Conservation (phyloP, 139 green algal species). For the Chlamydomonas incerta region DNA sequence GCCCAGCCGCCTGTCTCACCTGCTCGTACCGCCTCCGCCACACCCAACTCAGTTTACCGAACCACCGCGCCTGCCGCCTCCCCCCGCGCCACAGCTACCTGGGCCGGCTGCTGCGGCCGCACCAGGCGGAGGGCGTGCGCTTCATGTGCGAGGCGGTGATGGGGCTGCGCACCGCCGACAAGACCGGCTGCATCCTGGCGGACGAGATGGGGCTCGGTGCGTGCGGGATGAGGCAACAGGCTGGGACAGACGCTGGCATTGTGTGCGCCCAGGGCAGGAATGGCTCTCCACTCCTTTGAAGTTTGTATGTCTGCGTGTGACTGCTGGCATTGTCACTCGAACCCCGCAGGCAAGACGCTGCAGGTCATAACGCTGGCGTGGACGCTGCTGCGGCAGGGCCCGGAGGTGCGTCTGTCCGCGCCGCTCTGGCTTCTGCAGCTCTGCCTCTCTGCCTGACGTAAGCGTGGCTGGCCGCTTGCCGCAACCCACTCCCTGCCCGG, state of each 20-base stretch:
- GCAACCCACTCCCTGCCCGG: neutral
- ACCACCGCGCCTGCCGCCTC: too few relatives aligned
- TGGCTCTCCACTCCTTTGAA: neutral
- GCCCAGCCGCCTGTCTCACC: too few relatives aligned
- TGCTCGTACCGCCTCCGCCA: too few relatives aligned
- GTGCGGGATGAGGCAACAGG: too few relatives aligned
- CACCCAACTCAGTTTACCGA: too few relatives aligned
- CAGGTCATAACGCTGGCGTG: conserved; percentile 84
- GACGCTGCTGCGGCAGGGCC: conserved; percentile 83
- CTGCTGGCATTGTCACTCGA: too few relatives aligned
- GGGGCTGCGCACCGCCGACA: conserved; percentile 34
- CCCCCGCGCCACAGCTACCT: conserved; percentile 42
- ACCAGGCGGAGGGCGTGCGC: conserved; percentile 78
- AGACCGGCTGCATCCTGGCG: conserved; percentile 79
- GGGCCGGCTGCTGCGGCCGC: conserved; percentile 63
- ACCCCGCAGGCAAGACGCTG: conserved; percentile 78
- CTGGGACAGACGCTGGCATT: too few relatives aligned
- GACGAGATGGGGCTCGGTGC: conserved; percentile 84
- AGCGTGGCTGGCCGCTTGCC: too few relatives aligned
- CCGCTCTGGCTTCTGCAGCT: too few relatives aligned
- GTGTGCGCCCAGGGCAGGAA: too few relatives aligned
- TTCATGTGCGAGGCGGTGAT: conserved; percentile 86
- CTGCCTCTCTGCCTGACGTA: too few relatives aligned
- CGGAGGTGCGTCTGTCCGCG: conserved; percentile 54
- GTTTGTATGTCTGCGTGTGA: neutral